Evolutionary conservation across 495 filamentous ascomycete species (phyloP).

Genomic region (Talaromyces borbonicus): DNA sequence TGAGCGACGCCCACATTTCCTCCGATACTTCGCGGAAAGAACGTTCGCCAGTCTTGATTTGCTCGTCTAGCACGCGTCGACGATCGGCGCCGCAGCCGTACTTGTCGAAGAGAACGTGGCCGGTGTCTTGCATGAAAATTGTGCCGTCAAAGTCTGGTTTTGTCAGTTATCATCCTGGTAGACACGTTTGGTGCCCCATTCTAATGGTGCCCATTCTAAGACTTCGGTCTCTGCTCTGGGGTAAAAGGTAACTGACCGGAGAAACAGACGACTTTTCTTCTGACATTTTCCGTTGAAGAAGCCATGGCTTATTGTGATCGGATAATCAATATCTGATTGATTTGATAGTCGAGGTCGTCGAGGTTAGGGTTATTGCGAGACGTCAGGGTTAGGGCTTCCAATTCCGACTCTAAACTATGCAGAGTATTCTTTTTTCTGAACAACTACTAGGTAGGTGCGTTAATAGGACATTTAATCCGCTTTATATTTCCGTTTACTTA

Average conservation of each 20-base stretch:
- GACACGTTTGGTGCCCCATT: neutral
- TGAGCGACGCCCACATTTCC: slow-evolving; percentile 65
- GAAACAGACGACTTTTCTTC: slow-evolving; percentile 2
- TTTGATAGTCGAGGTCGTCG: too few species aligned
- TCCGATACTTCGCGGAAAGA: slow-evolving; percentile 67
- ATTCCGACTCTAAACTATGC: too few species aligned
- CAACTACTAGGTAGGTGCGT: too few species aligned
- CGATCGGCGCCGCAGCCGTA: slow-evolving; percentile 52
- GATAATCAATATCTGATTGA: too few species aligned
- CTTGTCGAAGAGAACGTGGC: slow-evolving; percentile 61
- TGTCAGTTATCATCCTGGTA: neutral
- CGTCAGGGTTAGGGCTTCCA: neutral
- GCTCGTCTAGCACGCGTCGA: slow-evolving; percentile 49
- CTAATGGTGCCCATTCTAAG: too few species aligned
- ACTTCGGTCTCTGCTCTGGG: too few species aligned
- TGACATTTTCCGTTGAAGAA: neutral
- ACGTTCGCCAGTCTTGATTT: slow-evolving; percentile 57
- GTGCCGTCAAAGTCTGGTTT: slow-evolving; percentile 62
- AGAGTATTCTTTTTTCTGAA: too few species aligned
- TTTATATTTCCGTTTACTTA: neutral
- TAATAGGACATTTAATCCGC: neutral
- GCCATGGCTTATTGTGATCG: neutral
- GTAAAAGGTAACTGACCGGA: slow-evolving; percentile 1
- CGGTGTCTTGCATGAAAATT: slow-evolving; percentile 72
- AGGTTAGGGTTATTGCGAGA: neutral